Base-by-base conservation (phyloP, 345 rosid species). In the Pseudoturritis turrita region DNA sequence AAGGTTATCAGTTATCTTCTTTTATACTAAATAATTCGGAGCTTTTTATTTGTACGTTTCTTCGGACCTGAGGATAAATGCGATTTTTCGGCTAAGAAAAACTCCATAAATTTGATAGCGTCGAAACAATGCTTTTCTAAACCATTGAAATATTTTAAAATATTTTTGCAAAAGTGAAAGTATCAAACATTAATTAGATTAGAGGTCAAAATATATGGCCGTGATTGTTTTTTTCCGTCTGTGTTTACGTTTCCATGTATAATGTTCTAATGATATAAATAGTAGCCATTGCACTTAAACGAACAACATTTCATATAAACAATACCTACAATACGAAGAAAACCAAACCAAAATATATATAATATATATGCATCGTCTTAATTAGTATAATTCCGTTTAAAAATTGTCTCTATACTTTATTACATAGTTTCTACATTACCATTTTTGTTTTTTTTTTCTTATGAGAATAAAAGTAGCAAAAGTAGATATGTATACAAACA, bases 331-430 rank as follows among this genome's bases (percentile, higher is more conserved):
- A 9, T 51, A 2, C 33, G 11, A 51, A 51, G 17, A 23, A 3
- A 6, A 25, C 25, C 10, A 14, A 21, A 4, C 8, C 37, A 5
- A 10, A 17, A 29, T 23, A 50, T 51, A 50, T 50, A 22, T 50
- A 17, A 29, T 23, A 50, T 51, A 50, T 50, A 22, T 50, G 33
- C 8, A 22, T 23, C 2, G 26, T 25, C n/a, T 29, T 33, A 33
- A n/a, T 52, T 10, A 36, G 7, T 31, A 10, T 66, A 14, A 39
- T 67, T 7, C 29, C 39, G 29, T 67, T 7, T 15, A 1, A 67
- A 40, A 53, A 26, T 12, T 41, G 62, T 9, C 62, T 67, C 39
- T 52, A 40, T 39, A 52, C 7, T 67, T 67, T 68, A 54, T 68
- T 41, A 68, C 63, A 68, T 54, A 28, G 35, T 21, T 14, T 64